phyloP scores from a whole-genome alignment of 148 eudicot species.

The Spergularia marina region DNA sequence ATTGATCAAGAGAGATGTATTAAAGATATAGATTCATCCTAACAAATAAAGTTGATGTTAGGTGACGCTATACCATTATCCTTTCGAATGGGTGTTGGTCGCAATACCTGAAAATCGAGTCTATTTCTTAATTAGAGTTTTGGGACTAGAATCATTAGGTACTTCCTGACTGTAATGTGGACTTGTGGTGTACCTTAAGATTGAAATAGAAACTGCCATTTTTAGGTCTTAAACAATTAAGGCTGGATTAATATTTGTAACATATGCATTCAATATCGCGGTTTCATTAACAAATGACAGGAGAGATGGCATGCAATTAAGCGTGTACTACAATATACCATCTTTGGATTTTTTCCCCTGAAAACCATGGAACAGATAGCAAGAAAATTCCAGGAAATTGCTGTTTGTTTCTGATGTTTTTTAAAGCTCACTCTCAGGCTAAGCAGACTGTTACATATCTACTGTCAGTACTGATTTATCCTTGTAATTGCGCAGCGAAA shows the following conservation, averaged over 20 bases:
- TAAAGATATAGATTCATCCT: neutral
- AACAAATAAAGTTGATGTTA: neutral
- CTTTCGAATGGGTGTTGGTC: neutral
- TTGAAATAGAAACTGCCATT: conserved; percentile 9
- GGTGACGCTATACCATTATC: neutral
- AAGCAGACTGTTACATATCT: neutral
- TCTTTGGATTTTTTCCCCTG: neutral
- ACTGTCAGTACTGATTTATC: neutral
- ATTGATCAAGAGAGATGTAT: neutral
- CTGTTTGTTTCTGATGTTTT: conserved; percentile 9
- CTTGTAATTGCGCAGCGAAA: conserved; percentile 11
- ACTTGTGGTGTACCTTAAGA: neutral
- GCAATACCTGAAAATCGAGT: neutral
- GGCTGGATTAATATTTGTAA: conserved; percentile 11
- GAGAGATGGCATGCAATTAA: conserved; percentile 1
- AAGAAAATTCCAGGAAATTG: conserved; percentile 32
- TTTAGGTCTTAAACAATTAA: conserved; percentile 4
- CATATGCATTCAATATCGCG: conserved; percentile 20
- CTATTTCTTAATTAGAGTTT: neutral
- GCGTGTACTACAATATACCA: neutral
- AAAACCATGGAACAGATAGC: neutral
- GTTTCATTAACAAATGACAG: conserved; percentile 9
- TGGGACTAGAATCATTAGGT: neutral
- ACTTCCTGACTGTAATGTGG: neutral
- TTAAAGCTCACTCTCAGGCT: conserved; percentile 4